These are phyloP conservation scores for Tetradesmus obliquus DNA, from an alignment of 139 green algal genomes.

Conservation along the genomic window DNA sequence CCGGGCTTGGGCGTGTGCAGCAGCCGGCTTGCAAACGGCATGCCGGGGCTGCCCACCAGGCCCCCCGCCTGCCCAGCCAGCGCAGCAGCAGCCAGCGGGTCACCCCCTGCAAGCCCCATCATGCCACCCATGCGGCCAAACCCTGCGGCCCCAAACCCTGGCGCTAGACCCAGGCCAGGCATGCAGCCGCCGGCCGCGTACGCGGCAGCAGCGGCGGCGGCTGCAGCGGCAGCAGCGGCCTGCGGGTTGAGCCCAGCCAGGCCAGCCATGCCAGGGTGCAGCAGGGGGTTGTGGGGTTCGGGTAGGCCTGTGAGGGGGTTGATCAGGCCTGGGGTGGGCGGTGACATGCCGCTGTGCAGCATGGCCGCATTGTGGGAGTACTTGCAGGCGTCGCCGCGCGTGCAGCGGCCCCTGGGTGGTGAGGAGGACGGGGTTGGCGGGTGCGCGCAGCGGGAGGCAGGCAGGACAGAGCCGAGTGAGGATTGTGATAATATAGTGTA, in stretches of 20 bases:
- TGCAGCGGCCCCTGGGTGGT: conserved; percentile 74
- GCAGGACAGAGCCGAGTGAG: background rate
- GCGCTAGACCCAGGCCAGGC: background rate
- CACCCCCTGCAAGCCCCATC: conserved; percentile 20
- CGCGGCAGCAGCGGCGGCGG: background rate
- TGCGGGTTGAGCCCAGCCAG: conserved; percentile 14
- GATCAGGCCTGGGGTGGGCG: background rate
- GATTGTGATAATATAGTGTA: background rate
- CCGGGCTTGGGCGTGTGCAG: background rate
- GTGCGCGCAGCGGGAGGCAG: background rate
- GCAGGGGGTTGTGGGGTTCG: background rate
- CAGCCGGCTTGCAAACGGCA: background rate
- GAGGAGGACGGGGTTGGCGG: background rate
- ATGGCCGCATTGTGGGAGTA: conserved; percentile 86
- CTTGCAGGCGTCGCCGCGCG: conserved; percentile 75
- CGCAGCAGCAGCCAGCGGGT: background rate
- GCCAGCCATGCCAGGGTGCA: background rate
- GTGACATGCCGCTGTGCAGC: conserved; percentile 21
- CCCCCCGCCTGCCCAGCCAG: background rate
- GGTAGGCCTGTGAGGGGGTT: background rate
- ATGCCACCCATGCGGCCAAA: background rate
- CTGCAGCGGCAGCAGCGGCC: conserved; percentile 3
- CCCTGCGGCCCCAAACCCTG: background rate
- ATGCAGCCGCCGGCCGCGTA: background rate
- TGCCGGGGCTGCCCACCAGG: background rate